Base-by-base conservation (phyloP, 768 basidiomycete species). In the Amanita inopinata region DNA sequence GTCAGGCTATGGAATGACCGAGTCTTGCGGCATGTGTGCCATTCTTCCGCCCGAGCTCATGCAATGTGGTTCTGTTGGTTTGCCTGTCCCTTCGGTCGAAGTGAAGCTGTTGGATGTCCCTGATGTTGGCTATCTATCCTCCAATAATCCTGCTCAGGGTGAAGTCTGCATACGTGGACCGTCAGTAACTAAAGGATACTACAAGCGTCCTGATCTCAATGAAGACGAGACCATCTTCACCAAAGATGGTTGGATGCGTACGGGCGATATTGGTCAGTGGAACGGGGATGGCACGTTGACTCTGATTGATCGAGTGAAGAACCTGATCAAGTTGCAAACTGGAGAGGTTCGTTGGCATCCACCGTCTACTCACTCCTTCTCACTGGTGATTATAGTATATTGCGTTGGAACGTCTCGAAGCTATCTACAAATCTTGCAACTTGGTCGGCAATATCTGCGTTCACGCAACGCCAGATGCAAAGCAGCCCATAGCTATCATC, bases 1-100 rank as follows among this genome's bases (percentile, higher is more conserved):
- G 17, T 46, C n/a, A 91, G 89, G 88, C 40, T 94, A 93, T 55
- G 93, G 94, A 24, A 81, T 98, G 78, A 99, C 94, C n/a, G 94
- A 98, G 57, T 82, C 88, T 1, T 81, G 85, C 54, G 88, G 87
- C 30, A 91, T 94, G 88, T 87, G 83, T 55, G 71, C 79, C 19
- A 74, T 98, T 49, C 70, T 96, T 17, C 88, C 90, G 3, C 93
- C 92, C 1, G 84, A 86, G 54, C 61, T 81, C 47, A 74, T 83
- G 73, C 73, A 74, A 33, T 83, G 76, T 55, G 79, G 81, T 11
- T 56, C 70, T 7, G 91, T 90, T 34, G 94, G 94, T 12, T 69
- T 88, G n/a, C 90, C 91, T 4, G 75, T 84, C 27, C 90, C 93
- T 1, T 85, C 84, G 14, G 70, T 79, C 39, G 94, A 99, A 61